Evolutionary conservation across 1,284 basidiomycete genomes (phyloP).

Genomic region (Cutaneotrichosporon mucoides): DNA sequence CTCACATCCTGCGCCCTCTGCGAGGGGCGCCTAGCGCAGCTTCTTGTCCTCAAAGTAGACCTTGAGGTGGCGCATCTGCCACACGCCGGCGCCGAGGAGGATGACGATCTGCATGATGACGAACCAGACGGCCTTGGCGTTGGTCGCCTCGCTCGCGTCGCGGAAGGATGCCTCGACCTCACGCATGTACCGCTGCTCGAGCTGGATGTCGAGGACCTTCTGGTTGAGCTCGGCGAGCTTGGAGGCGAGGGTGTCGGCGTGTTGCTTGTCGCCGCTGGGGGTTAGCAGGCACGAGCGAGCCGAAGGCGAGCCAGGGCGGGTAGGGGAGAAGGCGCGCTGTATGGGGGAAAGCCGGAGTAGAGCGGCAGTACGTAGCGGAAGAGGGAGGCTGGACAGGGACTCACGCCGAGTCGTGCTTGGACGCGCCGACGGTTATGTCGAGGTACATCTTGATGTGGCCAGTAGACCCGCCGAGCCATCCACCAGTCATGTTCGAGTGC

Average conservation of each 20-base stretch:
- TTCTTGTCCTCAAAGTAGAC: conserved; percentile 87
- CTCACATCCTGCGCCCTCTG: too few species aligned
- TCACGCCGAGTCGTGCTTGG: conserved; percentile 62
- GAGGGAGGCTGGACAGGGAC: neutral
- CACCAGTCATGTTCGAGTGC: conserved; percentile 72
- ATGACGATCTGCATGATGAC: conserved; percentile 80
- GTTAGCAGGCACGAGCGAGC: neutral
- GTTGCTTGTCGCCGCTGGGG: conserved; percentile 49
- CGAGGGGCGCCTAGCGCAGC: conserved; percentile 55
- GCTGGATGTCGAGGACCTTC: conserved; percentile 84
- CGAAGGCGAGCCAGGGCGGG: too few species aligned
- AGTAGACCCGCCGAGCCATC: conserved; percentile 64
- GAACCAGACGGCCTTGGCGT: conserved; percentile 89
- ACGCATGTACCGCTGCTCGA: conserved; percentile 97
- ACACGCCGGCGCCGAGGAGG: conserved; percentile 76
- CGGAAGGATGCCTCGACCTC: conserved; percentile 92
- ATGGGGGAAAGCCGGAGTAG: too few species aligned
- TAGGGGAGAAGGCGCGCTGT: too few species aligned
- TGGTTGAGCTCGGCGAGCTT: conserved; percentile 88
- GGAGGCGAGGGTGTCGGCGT: conserved; percentile 78
- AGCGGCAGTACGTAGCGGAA: too few species aligned
- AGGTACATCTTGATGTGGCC: conserved; percentile 92
- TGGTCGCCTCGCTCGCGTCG: conserved; percentile 81
- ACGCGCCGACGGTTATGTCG: conserved; percentile 83
- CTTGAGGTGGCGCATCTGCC: conserved; percentile 90